A percentile compares a stretch with the other conserved stretches of the same genome.
Evolutionary conservation across 768 basidiomycete species (phyloP).

Genomic region (Trametes maxima): DNA sequence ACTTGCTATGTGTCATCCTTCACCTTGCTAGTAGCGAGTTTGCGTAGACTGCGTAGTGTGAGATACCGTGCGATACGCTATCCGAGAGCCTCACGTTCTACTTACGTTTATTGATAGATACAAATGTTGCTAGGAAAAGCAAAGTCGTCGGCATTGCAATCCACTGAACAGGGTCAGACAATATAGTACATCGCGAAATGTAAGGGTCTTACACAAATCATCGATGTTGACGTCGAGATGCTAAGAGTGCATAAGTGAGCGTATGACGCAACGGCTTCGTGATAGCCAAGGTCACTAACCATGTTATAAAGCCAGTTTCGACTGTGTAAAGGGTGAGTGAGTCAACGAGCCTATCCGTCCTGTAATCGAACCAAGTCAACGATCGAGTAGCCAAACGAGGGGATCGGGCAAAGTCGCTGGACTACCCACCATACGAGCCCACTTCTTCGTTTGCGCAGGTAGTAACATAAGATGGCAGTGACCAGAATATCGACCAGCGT

Average conservation of each 20-base stretch:
- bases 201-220: not conserved
- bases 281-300: not conserved
- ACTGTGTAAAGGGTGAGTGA: not conserved
- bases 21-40: too few species aligned
- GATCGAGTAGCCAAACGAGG: too few species aligned
- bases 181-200: too few species aligned
- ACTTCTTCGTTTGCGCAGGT: not conserved
- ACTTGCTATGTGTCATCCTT: too few species aligned
- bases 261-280: not conserved
- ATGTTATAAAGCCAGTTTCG: not conserved
- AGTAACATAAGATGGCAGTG: not conserved
- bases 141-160: too few species aligned
- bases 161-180: too few species aligned
- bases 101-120: too few species aligned
- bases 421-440: not conserved
- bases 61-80: too few species aligned
- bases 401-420: not conserved
- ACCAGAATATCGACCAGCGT: not conserved
- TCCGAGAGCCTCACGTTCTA: too few species aligned
- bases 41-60: too few species aligned
- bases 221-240: not conserved
- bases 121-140: too few species aligned
- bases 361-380: not conserved
- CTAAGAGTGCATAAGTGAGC: not conserved
- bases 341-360: not conserved